phyloP scores from a whole-genome alignment of 1,139 yeast species.

The Yamadazyma oceani region DNA sequence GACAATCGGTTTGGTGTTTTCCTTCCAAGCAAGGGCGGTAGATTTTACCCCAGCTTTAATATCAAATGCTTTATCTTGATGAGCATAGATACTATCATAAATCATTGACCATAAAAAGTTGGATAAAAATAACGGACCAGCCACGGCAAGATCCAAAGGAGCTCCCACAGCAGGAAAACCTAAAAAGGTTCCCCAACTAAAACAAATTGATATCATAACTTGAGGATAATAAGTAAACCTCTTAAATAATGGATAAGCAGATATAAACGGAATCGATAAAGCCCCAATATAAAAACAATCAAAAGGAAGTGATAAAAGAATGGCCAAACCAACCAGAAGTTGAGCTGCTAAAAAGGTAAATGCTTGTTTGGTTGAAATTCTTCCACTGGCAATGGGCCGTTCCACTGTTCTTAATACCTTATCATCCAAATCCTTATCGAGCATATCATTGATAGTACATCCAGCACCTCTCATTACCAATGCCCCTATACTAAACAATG shows the following conservation, averaged over 20 bases:
- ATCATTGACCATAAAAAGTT: conserved; percentile 92
- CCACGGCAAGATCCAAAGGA: conserved; percentile 69
- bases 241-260: conserved; percentile 89
- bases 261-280: conserved; percentile 74
- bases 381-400: conserved; percentile 88
- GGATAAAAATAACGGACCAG: conserved; percentile 74
- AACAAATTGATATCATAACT: conserved; percentile 74
- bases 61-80: conserved; percentile 91
- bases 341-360: conserved; percentile 72
- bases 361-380: conserved; percentile 74
- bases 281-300: conserved; percentile 86
- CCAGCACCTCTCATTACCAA: conserved; percentile 97
- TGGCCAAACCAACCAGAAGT: conserved; percentile 71
- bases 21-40: conserved; percentile 93
- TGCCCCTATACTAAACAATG: conserved; percentile 81
- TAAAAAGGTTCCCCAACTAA: conserved; percentile 91
- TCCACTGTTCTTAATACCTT: conserved; percentile 85
- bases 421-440: conserved; percentile 79
- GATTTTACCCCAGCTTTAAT: conserved; percentile 88
- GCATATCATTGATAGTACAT: conserved; percentile 88
- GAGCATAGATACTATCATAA: conserved; percentile 96
- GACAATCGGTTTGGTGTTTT: conserved; percentile 67
- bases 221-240: conserved; percentile 96
- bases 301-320: conserved; percentile 70
- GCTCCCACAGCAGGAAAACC: conserved; percentile 96